Base-by-base conservation (phyloP, 2,329 filamentous ascomycete genomes). In the Xylaria sp. region DNA sequence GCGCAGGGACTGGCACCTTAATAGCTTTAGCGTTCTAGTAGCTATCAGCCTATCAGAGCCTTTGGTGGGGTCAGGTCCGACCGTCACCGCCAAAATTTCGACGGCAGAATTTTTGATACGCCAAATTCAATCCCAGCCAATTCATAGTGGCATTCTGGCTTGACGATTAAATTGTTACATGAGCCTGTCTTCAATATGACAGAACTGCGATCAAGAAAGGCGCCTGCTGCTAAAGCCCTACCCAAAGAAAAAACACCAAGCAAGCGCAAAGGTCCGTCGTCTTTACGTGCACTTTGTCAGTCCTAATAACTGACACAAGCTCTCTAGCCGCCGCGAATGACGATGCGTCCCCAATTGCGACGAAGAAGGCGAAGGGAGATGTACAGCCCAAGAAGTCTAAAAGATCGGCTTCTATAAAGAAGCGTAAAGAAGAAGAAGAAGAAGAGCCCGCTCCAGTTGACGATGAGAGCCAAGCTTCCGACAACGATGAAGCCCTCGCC, bases 401-500 rank as follows among this genome's bases (percentile, higher is more conserved):
- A 67, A 68, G 69, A 23, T 72, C 72, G 6, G 72, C 78, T 60
- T 70, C 74, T 46, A 71, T 69, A 52, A 70, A 72, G 41, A 75
- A 80, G 63, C 65, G 73, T 8, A 73, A 75, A n/a, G 75, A 80
- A 61, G 75, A 80, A 61, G 65, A 75, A n/a, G 69, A 75, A 15
- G 65, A 75, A n/a, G 69, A 75, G 13, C 67, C 67, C 12, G 76
- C 79, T 52, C 31, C 69, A 46, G 72, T 69, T 25, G 73, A 73
- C 57, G 84, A 88, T 70, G 75, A 76, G 13, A 60, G 74, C 34
- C 64, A 72, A 63, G 66, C 31, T 34, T 57, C 60, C 9, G 68
- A 74, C 28, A 80, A 81, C 46, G 79, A 84, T 34, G 80, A 84
- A 58, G 82, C 81, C 34, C 81, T 82, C 46, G 80, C 80, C n/a